Conservation (phyloP, 345 rosid species). For the Syzygium aromaticum region DNA sequence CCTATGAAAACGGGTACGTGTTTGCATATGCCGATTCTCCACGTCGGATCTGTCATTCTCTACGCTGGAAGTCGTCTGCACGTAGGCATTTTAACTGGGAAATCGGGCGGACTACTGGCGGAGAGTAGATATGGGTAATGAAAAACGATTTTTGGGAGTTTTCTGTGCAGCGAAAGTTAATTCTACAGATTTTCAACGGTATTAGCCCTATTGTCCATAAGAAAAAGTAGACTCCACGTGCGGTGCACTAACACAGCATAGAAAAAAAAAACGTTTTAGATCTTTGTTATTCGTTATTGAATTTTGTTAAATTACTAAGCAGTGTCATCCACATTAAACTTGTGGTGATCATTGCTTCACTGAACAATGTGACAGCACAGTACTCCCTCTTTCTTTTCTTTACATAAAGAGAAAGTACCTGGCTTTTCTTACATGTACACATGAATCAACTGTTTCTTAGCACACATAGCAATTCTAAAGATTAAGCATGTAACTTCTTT, state of each 20-base stretch:
- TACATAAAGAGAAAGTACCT: neutral
- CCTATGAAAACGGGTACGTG: accelerated
- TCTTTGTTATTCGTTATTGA: neutral
- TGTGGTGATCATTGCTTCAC: neutral
- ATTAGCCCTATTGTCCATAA: neutral
- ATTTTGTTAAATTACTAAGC: neutral
- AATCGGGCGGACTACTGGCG: accelerated
- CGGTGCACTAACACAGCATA: accelerated
- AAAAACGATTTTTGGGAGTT: neutral
- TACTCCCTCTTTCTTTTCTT: too few relatives aligned
- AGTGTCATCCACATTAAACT: accelerated
- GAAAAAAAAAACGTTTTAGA: neutral
- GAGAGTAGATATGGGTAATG: neutral
- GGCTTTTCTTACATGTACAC: neutral
- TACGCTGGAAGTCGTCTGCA: neutral
- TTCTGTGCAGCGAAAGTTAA: accelerated
- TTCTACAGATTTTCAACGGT: neutral
- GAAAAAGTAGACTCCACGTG: neutral
- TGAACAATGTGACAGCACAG: too few relatives aligned
- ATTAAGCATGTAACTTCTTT: neutral
- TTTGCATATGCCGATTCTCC: accelerated
- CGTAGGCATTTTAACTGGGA: accelerated
- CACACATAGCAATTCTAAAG: neutral
- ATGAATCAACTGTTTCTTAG: neutral
- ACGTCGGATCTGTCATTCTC: accelerated